Evolutionary conservation across 768 basidiomycete species (phyloP), one percentile per base, ranked within the genome.

Genomic region (Boletus rubescentipes): DNA sequence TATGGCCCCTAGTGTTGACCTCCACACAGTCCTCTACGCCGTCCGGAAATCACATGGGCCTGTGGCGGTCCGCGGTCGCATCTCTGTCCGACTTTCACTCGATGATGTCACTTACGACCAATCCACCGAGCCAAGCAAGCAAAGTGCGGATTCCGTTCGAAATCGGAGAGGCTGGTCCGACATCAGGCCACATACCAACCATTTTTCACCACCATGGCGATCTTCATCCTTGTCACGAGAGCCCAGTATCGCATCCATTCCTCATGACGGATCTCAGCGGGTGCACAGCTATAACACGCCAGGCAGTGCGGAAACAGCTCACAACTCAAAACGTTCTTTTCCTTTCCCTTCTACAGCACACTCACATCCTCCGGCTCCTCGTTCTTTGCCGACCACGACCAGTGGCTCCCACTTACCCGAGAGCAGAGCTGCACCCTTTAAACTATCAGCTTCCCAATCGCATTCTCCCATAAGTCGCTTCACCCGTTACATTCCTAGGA

Each of bases 21-120:
- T 50, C 31, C 21, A 29, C 46, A 26, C 58, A 86, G 84, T 86
- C 51, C 37, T 80, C 10, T 80, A 76, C 62, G 81, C 83, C 3
- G 78, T 80, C 32, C 82, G 79, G 75, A 79, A 75, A 60, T 78
- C 82, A 20, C 76, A 76, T 16, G 71, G 73, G 18, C 79, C 78
- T 4, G 74, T 79, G 16, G 75, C 75, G 16, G 78, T 77, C 21
- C 77, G 79, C 23, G 83, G 84, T 12, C 75, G 84, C 15, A 74
- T 86, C 26, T 84, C 84, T 2, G 63, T 85, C 29, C 70, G 69
- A 6, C 70, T 80, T 26, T 77, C 79, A 2, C 69, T 76, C 60
- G 76, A 78, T 37, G 77, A 78, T 38, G 59, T 73, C 29, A 3
- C 15, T 40, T 38, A 31, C 36, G 65, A 65, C 63, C 55, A 59